A percentile compares a stretch with the other conserved stretches of the same genome.
These are phyloP conservation scores for Maudiozyma bulderi DNA, from an alignment of 805 yeast species.

Conservation along the genomic window DNA sequence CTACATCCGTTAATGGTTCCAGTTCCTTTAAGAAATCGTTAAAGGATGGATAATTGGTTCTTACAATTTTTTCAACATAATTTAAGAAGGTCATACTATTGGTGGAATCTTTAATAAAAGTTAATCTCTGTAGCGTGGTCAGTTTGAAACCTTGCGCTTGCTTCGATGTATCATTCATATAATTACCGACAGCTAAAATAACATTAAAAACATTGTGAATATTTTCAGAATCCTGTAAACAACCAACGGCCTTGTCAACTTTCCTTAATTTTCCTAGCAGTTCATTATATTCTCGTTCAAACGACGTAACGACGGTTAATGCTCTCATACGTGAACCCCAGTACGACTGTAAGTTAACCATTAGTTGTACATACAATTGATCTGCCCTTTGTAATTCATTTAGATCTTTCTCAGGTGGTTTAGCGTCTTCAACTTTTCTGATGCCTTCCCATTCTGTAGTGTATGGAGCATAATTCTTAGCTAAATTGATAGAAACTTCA, in stretches of 20 bases:
- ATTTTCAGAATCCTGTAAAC: constrained; percentile 55
- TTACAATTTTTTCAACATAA: constrained; percentile 81
- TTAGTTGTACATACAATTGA: constrained; percentile 68
- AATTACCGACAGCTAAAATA: constrained; percentile 86
- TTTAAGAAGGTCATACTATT: constrained; percentile 85
- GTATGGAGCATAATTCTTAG: constrained; percentile 72
- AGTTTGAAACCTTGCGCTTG: constrained; percentile 90
- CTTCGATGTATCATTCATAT: constrained; percentile 87
- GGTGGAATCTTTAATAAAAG: constrained; percentile 80
- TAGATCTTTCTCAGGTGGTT: constrained; percentile 59
- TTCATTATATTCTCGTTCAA: constrained; percentile 70
- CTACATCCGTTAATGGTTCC: constrained; percentile 44
- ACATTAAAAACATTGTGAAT: constrained; percentile 69
- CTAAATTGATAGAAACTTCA: constrained; percentile 62
- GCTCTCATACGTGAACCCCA: constrained; percentile 93
- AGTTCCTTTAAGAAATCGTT: constrained; percentile 68
- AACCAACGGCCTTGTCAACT: constrained; percentile 64
- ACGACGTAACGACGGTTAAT: constrained; percentile 54
- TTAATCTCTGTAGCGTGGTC: constrained; percentile 79
- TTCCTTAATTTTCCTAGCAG: constrained; percentile 54
- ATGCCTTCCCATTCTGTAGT: constrained; percentile 54
- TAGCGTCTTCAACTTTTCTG: constrained; percentile 31
- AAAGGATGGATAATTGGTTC: constrained; percentile 74
- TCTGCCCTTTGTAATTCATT: constrained; percentile 79
- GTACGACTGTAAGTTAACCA: constrained; percentile 74